phyloP scores from a whole-genome alignment of 805 yeast genomes.

The Teunomyces atbi region DNA sequence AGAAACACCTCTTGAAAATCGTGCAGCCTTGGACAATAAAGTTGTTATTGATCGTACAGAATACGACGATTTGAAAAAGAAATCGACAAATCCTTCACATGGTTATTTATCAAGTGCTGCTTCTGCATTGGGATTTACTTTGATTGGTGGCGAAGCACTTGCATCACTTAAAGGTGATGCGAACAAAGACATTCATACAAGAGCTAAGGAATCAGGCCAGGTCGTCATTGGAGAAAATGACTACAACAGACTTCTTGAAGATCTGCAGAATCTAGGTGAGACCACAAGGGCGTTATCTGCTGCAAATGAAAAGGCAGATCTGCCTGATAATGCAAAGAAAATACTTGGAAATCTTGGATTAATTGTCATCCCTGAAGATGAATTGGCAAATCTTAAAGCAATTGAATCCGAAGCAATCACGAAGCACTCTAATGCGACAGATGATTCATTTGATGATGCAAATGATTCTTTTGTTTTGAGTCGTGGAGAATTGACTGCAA shows the following conservation, averaged over 20 bases:
- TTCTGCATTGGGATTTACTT: conserved; percentile 8
- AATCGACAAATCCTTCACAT: conserved; percentile 12
- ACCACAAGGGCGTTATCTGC: background rate
- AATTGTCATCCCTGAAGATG: conserved; percentile 8
- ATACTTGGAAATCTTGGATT: conserved; percentile 7
- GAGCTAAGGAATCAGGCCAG: conserved; percentile 18
- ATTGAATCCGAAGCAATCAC: background rate
- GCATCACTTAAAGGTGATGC: conserved; percentile 13
- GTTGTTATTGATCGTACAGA: conserved; percentile 2
- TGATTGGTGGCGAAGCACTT: conserved; percentile 11
- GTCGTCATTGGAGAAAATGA: conserved; percentile 13
- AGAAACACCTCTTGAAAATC: background rate
- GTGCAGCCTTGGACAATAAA: conserved; percentile 6
- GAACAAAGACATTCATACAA: conserved; percentile 12
- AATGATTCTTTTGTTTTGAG: conserved; percentile 28
- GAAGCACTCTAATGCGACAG: conserved; percentile 2
- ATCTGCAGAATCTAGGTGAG: background rate
- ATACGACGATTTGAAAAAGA: conserved; percentile 5
- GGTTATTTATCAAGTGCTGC: conserved; percentile 10
- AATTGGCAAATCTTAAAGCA: conserved; percentile 6
- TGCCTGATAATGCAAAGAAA: conserved; percentile 4
- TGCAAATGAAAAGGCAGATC: background rate
- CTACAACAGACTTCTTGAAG: conserved; percentile 6
- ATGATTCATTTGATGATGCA: conserved; percentile 23
- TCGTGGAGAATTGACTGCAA: conserved; percentile 23